Conservation (phyloP, 2,329 filamentous ascomycete genomes). For the Drechslerella coelobrocha region DNA sequence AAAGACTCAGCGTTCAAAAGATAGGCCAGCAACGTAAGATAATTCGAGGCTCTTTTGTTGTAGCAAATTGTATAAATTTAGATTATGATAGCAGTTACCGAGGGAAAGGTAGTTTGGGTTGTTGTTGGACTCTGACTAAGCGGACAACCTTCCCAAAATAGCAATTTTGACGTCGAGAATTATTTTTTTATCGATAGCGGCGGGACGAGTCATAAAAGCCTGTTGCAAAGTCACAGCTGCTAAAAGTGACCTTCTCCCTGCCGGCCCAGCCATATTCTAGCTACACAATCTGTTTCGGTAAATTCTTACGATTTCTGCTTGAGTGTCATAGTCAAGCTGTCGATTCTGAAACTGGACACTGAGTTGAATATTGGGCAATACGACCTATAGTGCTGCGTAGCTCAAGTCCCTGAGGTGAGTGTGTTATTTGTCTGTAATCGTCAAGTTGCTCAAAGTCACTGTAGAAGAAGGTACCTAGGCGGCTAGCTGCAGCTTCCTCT, state of each 20-base stretch:
- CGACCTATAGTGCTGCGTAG: too few relatives aligned
- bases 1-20: too few relatives aligned
- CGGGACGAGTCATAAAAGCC: constrained; percentile 36
- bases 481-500: constrained; percentile 1
- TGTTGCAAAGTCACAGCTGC: neutral
- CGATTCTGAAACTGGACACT: neutral
- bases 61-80: neutral
- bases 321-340: neutral
- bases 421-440: neutral
- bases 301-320: neutral
- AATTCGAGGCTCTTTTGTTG: neutral
- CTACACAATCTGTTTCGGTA: neutral
- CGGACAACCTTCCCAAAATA: constrained; percentile 7
- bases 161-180: constrained; percentile 45
- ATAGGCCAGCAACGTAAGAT: too few relatives aligned
- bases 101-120: too few relatives aligned
- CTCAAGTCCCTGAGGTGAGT: neutral
- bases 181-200: constrained; percentile 49
- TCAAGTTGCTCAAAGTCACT: neutral
- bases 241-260: neutral
- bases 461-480: constrained; percentile 4
- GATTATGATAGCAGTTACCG: constrained; percentile 12
- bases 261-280: neutral
- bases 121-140: constrained; percentile 42
- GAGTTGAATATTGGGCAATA: too few relatives aligned